Conservation (phyloP, 495 filamentous ascomycete genomes). For the Hamigera avellanea region DNA sequence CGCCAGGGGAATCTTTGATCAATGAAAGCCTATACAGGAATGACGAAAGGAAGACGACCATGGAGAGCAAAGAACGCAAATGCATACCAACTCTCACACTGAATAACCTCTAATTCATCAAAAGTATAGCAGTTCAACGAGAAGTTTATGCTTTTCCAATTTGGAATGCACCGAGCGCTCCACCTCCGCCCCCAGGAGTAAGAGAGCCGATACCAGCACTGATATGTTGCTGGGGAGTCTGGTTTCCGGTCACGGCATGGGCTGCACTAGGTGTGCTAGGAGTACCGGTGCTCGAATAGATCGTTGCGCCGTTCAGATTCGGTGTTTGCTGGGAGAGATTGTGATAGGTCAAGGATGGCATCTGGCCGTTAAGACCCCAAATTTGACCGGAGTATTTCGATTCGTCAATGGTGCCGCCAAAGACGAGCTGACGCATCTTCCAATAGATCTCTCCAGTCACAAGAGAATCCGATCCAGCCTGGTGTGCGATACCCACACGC, state of each 20-base stretch:
- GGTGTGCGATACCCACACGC: constrained; percentile 74
- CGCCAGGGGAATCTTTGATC: too few relatives aligned
- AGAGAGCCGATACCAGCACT: constrained; percentile 41
- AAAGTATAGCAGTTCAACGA: too few relatives aligned
- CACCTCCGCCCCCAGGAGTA: constrained; percentile 42
- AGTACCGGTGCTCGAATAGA: constrained; percentile 44
- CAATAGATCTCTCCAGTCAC: constrained; percentile 92
- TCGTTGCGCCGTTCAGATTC: constrained; percentile 46
- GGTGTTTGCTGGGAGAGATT: constrained; percentile 35
- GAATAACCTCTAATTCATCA: too few relatives aligned
- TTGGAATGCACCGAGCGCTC: constrained; percentile 20
- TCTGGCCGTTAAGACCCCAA: constrained; percentile 70
- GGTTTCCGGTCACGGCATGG: constrained; percentile 37
- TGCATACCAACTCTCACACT: too few relatives aligned
- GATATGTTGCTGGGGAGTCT: constrained; percentile 45
- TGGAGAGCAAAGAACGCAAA: too few relatives aligned
- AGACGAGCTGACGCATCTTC: constrained; percentile 72
- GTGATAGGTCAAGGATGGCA: constrained; percentile 34
- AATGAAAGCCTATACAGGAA: too few relatives aligned
- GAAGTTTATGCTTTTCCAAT: constrained; percentile 30
- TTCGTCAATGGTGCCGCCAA: constrained; percentile 64
- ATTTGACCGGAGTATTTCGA: constrained; percentile 72
- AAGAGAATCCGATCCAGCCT: constrained; percentile 82
- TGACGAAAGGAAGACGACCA: too few relatives aligned
- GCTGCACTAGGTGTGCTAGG: constrained; percentile 62